Evolutionary conservation across 2,329 filamentous ascomycete genomes (phyloP).

Genomic region (Cercospora sp.): DNA sequence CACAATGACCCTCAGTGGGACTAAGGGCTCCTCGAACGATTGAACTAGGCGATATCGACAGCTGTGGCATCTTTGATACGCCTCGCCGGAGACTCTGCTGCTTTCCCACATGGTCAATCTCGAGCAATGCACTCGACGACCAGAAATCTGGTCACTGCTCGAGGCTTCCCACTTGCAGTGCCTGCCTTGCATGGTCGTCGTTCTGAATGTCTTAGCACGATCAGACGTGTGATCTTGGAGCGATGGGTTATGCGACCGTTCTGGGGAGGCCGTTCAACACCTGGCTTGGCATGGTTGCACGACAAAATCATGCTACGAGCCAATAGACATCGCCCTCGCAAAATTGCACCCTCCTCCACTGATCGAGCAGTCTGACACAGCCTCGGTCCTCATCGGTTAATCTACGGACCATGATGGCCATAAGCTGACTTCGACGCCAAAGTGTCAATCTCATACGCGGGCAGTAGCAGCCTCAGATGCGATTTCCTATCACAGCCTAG

Average conservation of each 20-base stretch:
- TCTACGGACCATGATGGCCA: neutral
- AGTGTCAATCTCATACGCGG: neutral
- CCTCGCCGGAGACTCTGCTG: neutral
- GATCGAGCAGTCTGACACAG: neutral
- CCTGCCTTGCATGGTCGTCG: neutral
- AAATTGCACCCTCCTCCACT: neutral
- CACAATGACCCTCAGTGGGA: neutral
- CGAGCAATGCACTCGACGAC: neutral
- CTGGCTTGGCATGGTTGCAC: neutral
- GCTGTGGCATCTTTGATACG: neutral
- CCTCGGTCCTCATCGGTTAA: neutral
- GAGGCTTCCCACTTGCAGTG: neutral
- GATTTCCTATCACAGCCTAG: neutral
- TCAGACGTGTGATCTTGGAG: neutral
- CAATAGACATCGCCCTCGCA: neutral
- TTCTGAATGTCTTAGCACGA: neutral
- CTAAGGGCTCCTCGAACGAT: neutral
- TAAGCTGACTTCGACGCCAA: neutral
- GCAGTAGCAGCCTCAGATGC: neutral
- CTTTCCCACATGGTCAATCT: neutral
- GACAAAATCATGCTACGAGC: neutral
- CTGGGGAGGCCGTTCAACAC: neutral
- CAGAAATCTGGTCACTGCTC: neutral
- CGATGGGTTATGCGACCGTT: neutral
- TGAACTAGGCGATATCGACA: neutral